Base-by-base conservation (phyloP, 2,329 filamentous ascomycete species). In the Venturia asperata region DNA sequence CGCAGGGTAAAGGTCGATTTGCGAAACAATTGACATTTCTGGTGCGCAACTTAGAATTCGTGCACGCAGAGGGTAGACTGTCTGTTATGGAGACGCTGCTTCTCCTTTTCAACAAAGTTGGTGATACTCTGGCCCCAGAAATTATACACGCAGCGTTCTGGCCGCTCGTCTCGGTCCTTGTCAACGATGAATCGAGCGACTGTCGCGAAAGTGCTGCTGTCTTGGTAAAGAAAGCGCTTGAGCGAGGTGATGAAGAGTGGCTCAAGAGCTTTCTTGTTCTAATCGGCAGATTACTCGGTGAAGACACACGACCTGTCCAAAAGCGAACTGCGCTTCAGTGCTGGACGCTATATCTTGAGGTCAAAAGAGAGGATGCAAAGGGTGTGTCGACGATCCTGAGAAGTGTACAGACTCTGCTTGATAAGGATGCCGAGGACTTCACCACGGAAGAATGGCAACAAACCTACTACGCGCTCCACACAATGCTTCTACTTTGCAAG, bases 1-100 rank as follows among this genome's bases (percentile, higher is more conserved):
- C 94, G 0, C 94, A 97, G 74, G 91, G 89, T 71, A 92, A 92
- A 76, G 89, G 87, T 68, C 84, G 94, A 17, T 95, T 94, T 87
- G 83, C 85, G 47, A 96, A 96, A 74, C 93, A 97, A 73, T 83
- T 97, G 62, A 86, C 83, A 65, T 99, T 97, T 73, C 82, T 99
- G 61, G 84, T 95, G 62, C 90, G 90, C 71, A 99, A 99, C 72
- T 80, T 99, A 68, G 88, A 93, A 67, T 99, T 97, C 74, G 86
- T 93, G 55, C 87, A 95, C 71, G 87, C 92, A 70, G 90, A 94
- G 67, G 94, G 94, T 37, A 85, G 95, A 45, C 82, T 96, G 67
- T 97, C 92, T 0, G 91, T 97, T 37, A 91, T 99, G 85, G 94
- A 99, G 76, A 86, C 93, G 3, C 82, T 97, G 58, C 88, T 96